A percentile compares a stretch with the other conserved stretches of the same genome.
These are phyloP conservation scores for Metschnikowia arizonensis DNA, from an alignment of 805 yeast genomes.

Conservation along the genomic window DNA sequence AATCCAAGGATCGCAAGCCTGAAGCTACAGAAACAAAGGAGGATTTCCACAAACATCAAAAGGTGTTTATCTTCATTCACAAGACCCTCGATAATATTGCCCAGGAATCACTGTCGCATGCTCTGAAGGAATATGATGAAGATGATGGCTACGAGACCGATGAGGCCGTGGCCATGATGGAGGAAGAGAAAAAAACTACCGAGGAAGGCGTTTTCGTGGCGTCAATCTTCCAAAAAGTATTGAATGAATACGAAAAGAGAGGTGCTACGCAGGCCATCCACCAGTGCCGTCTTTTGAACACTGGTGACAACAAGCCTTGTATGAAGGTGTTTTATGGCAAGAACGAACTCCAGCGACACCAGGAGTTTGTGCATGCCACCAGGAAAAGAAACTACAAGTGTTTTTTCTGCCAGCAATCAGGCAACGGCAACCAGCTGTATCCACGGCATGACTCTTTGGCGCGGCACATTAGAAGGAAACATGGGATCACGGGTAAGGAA, in stretches of 20 bases:
- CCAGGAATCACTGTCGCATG: constrained; percentile 1
- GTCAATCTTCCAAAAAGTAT: constrained; percentile 13
- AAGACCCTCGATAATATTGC: constrained; percentile 8
- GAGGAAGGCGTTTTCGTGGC: constrained; percentile 6
- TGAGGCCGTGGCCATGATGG: constrained; percentile 8
- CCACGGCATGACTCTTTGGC: constrained; percentile 44
- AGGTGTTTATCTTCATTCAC: constrained; percentile 8
- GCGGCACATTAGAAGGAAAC: constrained; percentile 41
- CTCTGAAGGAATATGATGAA: constrained; percentile 9
- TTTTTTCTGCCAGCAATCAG: constrained; percentile 31
- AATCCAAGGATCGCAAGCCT: background rate
- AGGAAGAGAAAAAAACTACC: constrained; percentile 2
- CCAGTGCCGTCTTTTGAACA: constrained; percentile 39
- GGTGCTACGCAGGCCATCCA: constrained; percentile 20
- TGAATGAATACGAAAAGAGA: constrained; percentile 11
- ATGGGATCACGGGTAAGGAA: constrained; percentile 42
- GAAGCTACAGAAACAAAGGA: constrained; percentile 1
- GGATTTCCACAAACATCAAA: constrained; percentile 9
- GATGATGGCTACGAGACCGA: constrained; percentile 12
- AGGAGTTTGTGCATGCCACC: constrained; percentile 45
- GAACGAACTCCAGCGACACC: constrained; percentile 41
- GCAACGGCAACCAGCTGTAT: constrained; percentile 36
- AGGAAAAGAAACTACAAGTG: constrained; percentile 40
- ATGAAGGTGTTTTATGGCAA: constrained; percentile 41
- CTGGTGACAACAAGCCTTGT: constrained; percentile 30